phyloP scores from a whole-genome alignment of 495 filamentous ascomycete genomes.

The Cenococcum geophilum region DNA sequence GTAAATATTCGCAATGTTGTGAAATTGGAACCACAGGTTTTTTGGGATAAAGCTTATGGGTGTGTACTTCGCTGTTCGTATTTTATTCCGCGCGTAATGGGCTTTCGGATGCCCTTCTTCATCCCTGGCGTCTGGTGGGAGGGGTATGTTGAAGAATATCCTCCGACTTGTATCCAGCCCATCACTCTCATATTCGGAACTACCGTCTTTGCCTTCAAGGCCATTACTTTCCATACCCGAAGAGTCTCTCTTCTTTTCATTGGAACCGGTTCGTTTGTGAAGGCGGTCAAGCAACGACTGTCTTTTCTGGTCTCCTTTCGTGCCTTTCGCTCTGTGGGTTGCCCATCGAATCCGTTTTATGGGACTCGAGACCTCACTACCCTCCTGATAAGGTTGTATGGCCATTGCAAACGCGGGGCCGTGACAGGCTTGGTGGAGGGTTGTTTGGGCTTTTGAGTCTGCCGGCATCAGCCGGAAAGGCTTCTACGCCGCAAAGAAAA shows the following conservation, averaged over 20 bases:
- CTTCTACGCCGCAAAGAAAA: constrained; percentile 19
- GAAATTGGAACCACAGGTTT: constrained; percentile 94
- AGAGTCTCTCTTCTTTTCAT: constrained; percentile 71
- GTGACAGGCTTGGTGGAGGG: constrained; percentile 10
- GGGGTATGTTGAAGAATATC: constrained; percentile 80
- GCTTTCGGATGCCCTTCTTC: constrained; percentile 68
- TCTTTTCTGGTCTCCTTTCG: constrained; percentile 71
- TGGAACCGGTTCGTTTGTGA: constrained; percentile 55
- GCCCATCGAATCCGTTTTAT: constrained; percentile 86
- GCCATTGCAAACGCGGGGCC: constrained; percentile 25
- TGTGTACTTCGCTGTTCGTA: constrained; percentile 95
- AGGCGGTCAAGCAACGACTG: constrained; percentile 75
- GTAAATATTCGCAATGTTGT: constrained; percentile 97
- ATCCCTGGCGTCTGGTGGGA: constrained; percentile 72
- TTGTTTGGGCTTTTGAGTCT: constrained; percentile 10
- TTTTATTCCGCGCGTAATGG: constrained; percentile 86
- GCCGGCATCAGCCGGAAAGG: constrained; percentile 29
- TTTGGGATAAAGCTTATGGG: constrained; percentile 95
- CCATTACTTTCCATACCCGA: constrained; percentile 41
- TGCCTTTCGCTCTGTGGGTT: constrained; percentile 70
- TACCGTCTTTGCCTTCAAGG: constrained; percentile 42
- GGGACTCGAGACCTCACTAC: constrained; percentile 42
- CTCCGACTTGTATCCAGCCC: constrained; percentile 42
- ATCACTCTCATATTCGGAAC: constrained; percentile 37
- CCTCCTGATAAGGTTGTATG: constrained; percentile 28